Base-by-base conservation (phyloP, 305 asterid species). In the Ajuga reptans region DNA sequence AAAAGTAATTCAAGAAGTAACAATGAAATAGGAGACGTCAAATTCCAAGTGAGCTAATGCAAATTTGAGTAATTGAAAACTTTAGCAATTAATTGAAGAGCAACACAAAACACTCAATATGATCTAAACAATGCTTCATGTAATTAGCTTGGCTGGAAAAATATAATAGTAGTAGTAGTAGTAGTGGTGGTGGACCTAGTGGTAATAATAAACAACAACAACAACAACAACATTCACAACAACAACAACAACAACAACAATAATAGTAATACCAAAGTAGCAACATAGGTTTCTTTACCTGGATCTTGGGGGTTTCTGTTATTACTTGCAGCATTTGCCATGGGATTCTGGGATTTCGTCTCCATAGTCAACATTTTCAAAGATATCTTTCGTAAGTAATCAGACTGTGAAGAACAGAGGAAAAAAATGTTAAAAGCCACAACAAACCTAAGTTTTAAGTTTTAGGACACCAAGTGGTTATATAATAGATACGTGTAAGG, bases 301-400 rank as follows among this genome's bases (percentile, higher is more conserved):
- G 78, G 75, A 73, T 81, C 86, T 53, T 80, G 81, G 68, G 83
- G 75, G 17, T 71, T 82, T 65, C 42, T 68, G 61, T 77, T 81
- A 74, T 63, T 72, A 82, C 74, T 84, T 77, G 86, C 85, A 69
- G 76, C 69, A 76, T 78, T 82, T 14, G 79, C 60, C 79, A 74
- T 62, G 29, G 82, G 85, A 47, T 77, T 80, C 72, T 83, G 84
- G 31, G 84, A 80, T 66, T 80, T 81, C 1, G 80, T 66, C 84
- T 87, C 91, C 89, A 90, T 78, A 1, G 85, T 69, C 61, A 79
- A 68, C 86, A 89, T 83, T 78, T 84, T 87, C 79, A 78, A 4
- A 52, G 89, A 82, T 75, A 86, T 86, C 79, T 82, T 85, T 53
- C 82, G 77, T 54, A 78, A 70, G 69, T 81, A 80, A 72, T 71